phyloP scores from a whole-genome alignment of 768 basidiomycete genomes.

The Porpolomopsis calyptriformis region DNA sequence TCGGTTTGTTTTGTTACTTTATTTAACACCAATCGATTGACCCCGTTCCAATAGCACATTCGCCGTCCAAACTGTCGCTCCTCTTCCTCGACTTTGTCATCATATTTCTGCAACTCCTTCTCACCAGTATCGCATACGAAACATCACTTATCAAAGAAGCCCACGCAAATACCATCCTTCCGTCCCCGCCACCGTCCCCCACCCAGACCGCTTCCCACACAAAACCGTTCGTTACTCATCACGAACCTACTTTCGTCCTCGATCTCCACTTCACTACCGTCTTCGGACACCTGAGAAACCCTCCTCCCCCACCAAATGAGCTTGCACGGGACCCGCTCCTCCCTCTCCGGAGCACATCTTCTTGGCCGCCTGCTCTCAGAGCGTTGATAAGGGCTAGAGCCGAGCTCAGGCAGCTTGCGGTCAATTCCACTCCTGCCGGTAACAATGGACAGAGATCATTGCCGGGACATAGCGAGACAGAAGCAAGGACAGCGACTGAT shows the following conservation, averaged over 20 bases:
- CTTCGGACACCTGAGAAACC: slow-evolving; percentile 45
- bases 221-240: too few relatives aligned
- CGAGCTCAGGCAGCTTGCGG: slow-evolving; percentile 27
- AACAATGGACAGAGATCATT: too few relatives aligned
- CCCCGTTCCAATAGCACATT: slow-evolving; percentile 30
- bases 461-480: too few relatives aligned
- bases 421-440: too few relatives aligned
- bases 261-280: slow-evolving; percentile 51
- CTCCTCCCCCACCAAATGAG: slow-evolving; percentile 30
- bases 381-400: slow-evolving; percentile 42
- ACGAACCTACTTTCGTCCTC: slow-evolving; percentile 39
- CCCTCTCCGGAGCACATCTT: slow-evolving; percentile 52
- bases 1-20: slow-evolving; percentile 40
- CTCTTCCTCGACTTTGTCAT: slow-evolving; percentile 60
- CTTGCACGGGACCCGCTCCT: slow-evolving; percentile 27
- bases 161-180: too few relatives aligned
- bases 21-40: not conserved
- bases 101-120: slow-evolving; percentile 52
- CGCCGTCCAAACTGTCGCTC: slow-evolving; percentile 57
- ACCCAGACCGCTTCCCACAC: too few relatives aligned
- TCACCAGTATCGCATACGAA: slow-evolving; percentile 63
- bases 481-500: too few relatives aligned
- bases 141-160: slow-evolving; percentile 27
- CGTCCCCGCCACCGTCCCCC: too few relatives aligned
- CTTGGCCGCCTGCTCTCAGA: slow-evolving; percentile 33